These are phyloP conservation scores for Pythium apleroticum DNA, from an alignment of 352 stramenopile genomes.

Conservation along the genomic window DNA sequence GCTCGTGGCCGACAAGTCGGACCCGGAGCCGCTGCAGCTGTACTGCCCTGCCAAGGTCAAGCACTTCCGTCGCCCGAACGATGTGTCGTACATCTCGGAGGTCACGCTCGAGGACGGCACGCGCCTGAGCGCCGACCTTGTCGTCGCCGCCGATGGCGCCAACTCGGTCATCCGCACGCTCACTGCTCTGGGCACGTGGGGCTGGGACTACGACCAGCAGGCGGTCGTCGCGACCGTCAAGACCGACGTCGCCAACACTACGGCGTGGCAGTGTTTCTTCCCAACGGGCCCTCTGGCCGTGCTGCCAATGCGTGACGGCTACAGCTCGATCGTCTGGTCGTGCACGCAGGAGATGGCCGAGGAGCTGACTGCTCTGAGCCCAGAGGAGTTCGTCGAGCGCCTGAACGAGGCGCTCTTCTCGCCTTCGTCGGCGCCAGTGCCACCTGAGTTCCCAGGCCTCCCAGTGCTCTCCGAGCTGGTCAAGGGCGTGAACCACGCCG, in stretches of 20 bases:
- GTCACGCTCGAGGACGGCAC: constrained; percentile 71
- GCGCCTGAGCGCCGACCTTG: constrained; percentile 69
- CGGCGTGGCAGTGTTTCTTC: constrained; percentile 92
- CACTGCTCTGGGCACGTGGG: constrained; percentile 85
- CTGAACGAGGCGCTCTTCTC: constrained; percentile 79
- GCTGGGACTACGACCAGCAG: constrained; percentile 92
- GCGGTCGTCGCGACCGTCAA: constrained; percentile 91
- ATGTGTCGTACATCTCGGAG: constrained; percentile 49
- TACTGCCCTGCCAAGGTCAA: constrained; percentile 82
- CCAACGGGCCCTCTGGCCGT: constrained; percentile 86
- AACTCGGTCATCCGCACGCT: constrained; percentile 88
- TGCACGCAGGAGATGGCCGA: constrained; percentile 78
- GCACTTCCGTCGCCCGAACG: constrained; percentile 66
- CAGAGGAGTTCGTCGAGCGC: constrained; percentile 74
- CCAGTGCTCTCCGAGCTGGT: constrained; percentile 76
- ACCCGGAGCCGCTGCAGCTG: constrained; percentile 64
- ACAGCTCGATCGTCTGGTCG: constrained; percentile 92
- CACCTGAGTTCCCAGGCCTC: constrained; percentile 74
- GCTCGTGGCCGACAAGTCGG: constrained; percentile 38
- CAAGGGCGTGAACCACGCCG: constrained; percentile 70
- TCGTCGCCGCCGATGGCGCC: constrained; percentile 88
- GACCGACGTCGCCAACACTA: constrained; percentile 74
- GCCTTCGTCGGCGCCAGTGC: constrained; percentile 43
- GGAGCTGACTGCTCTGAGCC: constrained; percentile 68
- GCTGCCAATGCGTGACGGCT: constrained; percentile 88